Evolutionary conservation across 306 rosid species (phyloP), one percentile per base, ranked within the genome.

Genomic region (Medicago ruthenica): DNA sequence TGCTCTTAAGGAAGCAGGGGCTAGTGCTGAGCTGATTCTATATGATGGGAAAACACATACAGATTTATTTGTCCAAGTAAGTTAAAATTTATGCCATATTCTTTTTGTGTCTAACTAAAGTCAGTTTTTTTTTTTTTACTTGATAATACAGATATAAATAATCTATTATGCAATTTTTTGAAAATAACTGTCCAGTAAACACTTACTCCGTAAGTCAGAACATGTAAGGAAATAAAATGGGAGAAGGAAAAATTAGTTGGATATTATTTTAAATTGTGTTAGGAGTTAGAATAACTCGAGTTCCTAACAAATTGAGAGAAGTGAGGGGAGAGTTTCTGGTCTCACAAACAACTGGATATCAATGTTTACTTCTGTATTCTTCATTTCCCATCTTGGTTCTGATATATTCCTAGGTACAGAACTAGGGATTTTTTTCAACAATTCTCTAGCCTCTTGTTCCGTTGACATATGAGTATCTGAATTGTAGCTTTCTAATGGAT

Each of bases 11-110:
- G 85, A 69, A 74, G 87, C 73, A 50, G 99, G 99, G 18, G 97
- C 83, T 50, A 86, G 61, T 85, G 88, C 87, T 69, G 86, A 87
- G 77, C 78, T 96, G 18, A 73, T 90, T 82, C 85, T 92, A 15
- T 96, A 82, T 18, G 87, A 89, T 17, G 99, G 98, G 34, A 92
- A 96, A 87, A 90, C 87, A 34, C 99, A 96, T 85, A 96, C 99
- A 70, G 99, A 96, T 87, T 80, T 96, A 88, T 96, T 96, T 84
- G 86, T 96, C 65, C 97, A 96, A 80, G 99, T 90, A 87, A 82
- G 92, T 80, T 63, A 50, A 45, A 48, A 21, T 12, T 67, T 17
- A 6, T 77, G 66, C 47, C 37, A 17, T 34, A 31, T 58, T 81
- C 71, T 13, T 71, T 7, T 3, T 27, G 20, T 61, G 21, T 20